These are phyloP conservation scores for Vicia sativa DNA, from an alignment of 306 rosid genomes.

Conservation along the genomic window DNA sequence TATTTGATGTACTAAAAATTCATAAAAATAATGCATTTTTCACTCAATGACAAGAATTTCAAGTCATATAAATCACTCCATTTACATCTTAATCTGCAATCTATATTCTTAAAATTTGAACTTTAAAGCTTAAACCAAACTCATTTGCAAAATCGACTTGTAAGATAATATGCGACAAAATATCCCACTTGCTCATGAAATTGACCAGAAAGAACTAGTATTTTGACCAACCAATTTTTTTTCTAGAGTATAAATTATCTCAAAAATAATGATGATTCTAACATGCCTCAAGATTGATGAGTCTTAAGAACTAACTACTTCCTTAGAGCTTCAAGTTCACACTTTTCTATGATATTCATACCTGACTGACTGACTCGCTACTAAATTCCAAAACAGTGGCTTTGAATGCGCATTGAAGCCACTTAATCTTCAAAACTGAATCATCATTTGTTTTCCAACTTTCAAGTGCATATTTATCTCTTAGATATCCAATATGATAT, in stretches of 20 bases:
- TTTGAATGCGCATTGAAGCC: not conserved
- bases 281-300: constrained; percentile 7
- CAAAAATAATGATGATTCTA: not conserved
- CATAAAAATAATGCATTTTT: not conserved
- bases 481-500: not conserved
- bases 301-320: constrained; percentile 10
- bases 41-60: not conserved
- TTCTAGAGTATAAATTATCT: constrained; percentile 13
- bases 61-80: not conserved
- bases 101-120: not conserved
- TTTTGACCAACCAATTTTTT: not conserved
- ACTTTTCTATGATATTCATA: not conserved
- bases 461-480: constrained; percentile 20
- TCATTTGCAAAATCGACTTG: not conserved
- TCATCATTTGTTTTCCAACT: constrained; percentile 21
- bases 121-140: not conserved
- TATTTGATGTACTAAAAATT: constrained; percentile 21
- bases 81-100: not conserved
- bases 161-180: constrained; percentile 1
- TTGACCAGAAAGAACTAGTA: not conserved
- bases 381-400: constrained; percentile 4
- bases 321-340: constrained; percentile 21
- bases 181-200: too few species aligned
- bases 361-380: not conserved
- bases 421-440: constrained; percentile 35